Percentiles rank a stretch among this genome's conserved stretches.
These are phyloP conservation scores for Umbelopsis isabellina DNA, from an alignment of 192 early-diverging fungal species.

Conservation along the genomic window DNA sequence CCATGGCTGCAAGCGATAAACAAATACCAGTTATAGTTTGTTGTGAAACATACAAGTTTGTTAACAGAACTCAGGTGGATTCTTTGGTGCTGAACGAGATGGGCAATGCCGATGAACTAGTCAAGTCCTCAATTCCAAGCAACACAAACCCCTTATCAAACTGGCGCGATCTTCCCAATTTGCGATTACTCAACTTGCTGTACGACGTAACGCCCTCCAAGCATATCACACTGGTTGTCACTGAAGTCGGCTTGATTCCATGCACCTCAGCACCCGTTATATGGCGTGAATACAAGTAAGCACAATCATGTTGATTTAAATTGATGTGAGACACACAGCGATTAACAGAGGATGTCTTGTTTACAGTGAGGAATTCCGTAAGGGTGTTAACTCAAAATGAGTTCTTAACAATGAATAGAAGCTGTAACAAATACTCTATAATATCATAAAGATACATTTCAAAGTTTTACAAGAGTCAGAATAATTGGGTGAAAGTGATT, in stretches of 20 bases:
- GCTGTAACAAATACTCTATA: background rate
- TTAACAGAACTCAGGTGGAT: conserved; percentile 89
- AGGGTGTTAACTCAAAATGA: conserved; percentile 19
- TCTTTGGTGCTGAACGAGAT: conserved; percentile 97
- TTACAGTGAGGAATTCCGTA: conserved; percentile 23
- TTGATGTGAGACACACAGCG: background rate
- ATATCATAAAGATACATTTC: background rate
- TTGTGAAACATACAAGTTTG: conserved; percentile 97
- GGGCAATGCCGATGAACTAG: conserved; percentile 86
- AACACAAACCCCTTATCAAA: conserved; percentile 43
- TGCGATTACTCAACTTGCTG: conserved; percentile 86
- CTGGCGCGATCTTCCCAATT: conserved; percentile 78
- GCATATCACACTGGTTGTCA: conserved; percentile 88
- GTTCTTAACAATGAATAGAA: background rate
- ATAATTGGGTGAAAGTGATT: background rate
- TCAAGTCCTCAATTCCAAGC: conserved; percentile 39
- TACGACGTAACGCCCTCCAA: conserved; percentile 97
- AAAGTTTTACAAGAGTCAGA: too few species aligned
- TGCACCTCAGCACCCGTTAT: conserved; percentile 83
- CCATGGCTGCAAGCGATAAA: conserved; percentile 85
- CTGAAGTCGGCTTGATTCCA: conserved; percentile 91
- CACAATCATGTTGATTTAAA: background rate
- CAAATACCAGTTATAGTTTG: conserved; percentile 95
- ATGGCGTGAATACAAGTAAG: conserved; percentile 52
- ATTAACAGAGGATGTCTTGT: background rate